Evolutionary conservation across 306 rosid genomes (phyloP).

Genomic region (Quercus parvula): DNA sequence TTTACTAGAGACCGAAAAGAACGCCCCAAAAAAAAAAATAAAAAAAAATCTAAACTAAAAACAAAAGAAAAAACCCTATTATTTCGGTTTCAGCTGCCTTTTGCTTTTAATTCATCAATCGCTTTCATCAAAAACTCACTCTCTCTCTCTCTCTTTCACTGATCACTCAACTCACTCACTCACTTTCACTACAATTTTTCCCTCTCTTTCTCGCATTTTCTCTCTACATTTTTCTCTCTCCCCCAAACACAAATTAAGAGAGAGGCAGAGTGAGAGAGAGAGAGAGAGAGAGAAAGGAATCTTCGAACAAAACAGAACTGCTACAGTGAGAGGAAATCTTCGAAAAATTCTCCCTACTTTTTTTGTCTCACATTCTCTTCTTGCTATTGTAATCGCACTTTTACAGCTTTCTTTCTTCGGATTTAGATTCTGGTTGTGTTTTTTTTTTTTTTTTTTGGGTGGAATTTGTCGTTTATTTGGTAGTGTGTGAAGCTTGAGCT

Average conservation of each 20-base stretch:
- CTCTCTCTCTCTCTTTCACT: conserved; percentile 6
- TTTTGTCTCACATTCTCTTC: conserved; percentile 7
- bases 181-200: background rate
- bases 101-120: conserved; percentile 3
- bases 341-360: background rate
- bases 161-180: conserved; percentile 18
- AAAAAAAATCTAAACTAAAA: background rate
- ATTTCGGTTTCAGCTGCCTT: background rate
- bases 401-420: background rate
- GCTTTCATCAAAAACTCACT: conserved; percentile 8
- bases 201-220: conserved; percentile 48
- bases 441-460: too few relatives aligned
- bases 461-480: too few relatives aligned
- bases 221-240: conserved; percentile 32
- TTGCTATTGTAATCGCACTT: background rate
- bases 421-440: background rate
- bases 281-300: background rate
- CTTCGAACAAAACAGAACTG: conserved; percentile 22
- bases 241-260: background rate
- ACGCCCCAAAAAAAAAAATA: background rate
- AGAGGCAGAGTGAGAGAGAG: background rate
- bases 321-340: conserved; percentile 1
- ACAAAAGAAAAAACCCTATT: background rate
- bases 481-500: background rate
- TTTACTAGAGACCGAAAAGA: background rate